These are phyloP conservation scores for Solanum chiquidenum DNA, from an alignment of 257 asterid species.

Conservation along the genomic window DNA sequence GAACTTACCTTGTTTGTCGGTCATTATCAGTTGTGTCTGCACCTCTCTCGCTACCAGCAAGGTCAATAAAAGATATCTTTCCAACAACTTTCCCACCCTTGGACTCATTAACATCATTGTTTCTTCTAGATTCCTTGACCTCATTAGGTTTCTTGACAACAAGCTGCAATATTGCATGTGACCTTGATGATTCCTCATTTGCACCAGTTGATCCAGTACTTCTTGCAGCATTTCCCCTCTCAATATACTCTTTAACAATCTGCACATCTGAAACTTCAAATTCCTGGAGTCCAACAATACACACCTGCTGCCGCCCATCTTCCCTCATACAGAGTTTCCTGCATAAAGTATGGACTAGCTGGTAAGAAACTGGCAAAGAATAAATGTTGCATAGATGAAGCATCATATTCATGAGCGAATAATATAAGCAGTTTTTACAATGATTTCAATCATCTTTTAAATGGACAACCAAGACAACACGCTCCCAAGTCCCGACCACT, in stretches of 20 bases:
- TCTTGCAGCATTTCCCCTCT: slow-evolving; percentile 92
- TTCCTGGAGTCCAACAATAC: slow-evolving; percentile 98
- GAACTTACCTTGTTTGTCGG: slow-evolving; percentile 81
- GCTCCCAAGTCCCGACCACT: not conserved
- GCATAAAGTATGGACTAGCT: slow-evolving; percentile 4
- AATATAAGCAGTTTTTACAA: not conserved
- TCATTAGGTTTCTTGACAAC: slow-evolving; percentile 85
- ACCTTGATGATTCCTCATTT: slow-evolving; percentile 97
- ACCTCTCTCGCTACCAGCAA: slow-evolving; percentile 99
- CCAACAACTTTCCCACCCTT: slow-evolving; percentile 84
- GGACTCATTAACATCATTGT: slow-evolving; percentile 67
- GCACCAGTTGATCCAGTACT: slow-evolving; percentile 99
- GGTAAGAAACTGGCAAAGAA: not conserved
- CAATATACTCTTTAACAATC: slow-evolving; percentile 88
- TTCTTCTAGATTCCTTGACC: slow-evolving; percentile 79
- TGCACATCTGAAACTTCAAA: slow-evolving; percentile 98
- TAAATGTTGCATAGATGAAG: not conserved
- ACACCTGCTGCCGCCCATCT: slow-evolving; percentile 96
- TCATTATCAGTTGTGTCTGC: slow-evolving; percentile 99
- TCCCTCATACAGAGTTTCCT: slow-evolving; percentile 99
- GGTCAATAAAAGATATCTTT: slow-evolving; percentile 97
- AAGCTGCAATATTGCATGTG: slow-evolving; percentile 96
- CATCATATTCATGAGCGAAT: not conserved
- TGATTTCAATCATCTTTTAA: not conserved
- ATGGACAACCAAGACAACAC: not conserved